These are phyloP conservation scores for Cercospora janseana DNA, from an alignment of 2,329 filamentous ascomycete species.

Conservation along the genomic window DNA sequence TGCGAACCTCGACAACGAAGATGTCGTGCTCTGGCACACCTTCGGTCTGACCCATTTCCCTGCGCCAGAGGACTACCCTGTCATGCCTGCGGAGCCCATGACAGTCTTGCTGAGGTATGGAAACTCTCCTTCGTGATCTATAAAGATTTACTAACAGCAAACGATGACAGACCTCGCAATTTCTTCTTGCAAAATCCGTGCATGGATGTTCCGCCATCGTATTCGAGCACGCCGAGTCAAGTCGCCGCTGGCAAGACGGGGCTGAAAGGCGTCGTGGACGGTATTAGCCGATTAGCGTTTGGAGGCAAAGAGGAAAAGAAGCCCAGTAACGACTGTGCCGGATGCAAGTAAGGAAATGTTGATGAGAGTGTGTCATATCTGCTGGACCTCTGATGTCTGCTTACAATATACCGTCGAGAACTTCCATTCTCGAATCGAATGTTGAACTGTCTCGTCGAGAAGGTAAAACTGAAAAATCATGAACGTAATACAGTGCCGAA, in stretches of 20 bases:
- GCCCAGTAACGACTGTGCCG: slow-evolving; percentile 29
- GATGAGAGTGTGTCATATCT: too few relatives aligned
- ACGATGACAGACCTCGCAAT: slow-evolving; percentile 68
- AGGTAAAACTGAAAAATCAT: too few relatives aligned
- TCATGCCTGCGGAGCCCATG: slow-evolving; percentile 73
- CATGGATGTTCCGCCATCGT: slow-evolving; percentile 77
- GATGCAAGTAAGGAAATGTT: slow-evolving; percentile 22
- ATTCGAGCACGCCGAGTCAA: slow-evolving; percentile 69
- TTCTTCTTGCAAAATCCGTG: slow-evolving; percentile 80
- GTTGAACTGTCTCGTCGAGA: too few relatives aligned
- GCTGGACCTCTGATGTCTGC: too few relatives aligned
- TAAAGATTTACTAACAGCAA: too few relatives aligned
- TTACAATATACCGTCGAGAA: too few relatives aligned
- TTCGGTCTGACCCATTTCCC: slow-evolving; percentile 92
- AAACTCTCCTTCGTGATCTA: not conserved
- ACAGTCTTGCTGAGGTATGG: slow-evolving; percentile 51
- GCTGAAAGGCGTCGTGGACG: slow-evolving; percentile 49
- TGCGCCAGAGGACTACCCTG: slow-evolving; percentile 82
- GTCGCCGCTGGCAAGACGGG: slow-evolving; percentile 44
- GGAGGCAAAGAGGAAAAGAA: slow-evolving; percentile 40
- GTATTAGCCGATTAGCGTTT: slow-evolving; percentile 51
- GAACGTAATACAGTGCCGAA: too few relatives aligned
- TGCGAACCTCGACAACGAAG: slow-evolving; percentile 71
- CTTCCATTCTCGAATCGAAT: too few relatives aligned
- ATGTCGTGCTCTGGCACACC: slow-evolving; percentile 90